Conservation (phyloP, 495 filamentous ascomycete genomes). For the Daldinia childiae region DNA sequence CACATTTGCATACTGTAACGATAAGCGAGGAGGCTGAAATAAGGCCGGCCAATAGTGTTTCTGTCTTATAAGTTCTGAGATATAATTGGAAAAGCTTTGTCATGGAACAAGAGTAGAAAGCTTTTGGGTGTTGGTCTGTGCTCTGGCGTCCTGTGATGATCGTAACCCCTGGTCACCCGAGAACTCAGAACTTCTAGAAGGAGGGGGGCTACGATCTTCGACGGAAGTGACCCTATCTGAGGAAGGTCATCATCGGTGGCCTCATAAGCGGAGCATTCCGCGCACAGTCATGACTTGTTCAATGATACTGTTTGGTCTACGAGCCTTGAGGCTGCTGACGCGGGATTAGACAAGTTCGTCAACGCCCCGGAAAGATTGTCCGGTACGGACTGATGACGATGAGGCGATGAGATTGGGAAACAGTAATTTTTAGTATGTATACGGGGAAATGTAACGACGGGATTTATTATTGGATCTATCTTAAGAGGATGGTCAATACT, state of each 20-base stretch:
- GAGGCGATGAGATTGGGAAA: not conserved
- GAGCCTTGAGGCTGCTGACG: constrained; percentile 30
- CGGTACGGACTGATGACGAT: not conserved
- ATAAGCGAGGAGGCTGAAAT: constrained; percentile 12
- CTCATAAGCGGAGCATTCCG: constrained; percentile 6
- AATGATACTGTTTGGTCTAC: not conserved
- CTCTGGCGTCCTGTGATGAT: not conserved
- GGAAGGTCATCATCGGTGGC: constrained; percentile 23
- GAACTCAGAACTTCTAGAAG: not conserved
- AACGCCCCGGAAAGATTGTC: not conserved
- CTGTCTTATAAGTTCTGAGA: not conserved
- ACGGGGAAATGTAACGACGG: not conserved
- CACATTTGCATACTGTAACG: not conserved
- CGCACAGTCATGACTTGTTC: not conserved
- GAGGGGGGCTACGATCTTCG: constrained; percentile 1
- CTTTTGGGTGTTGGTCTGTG: constrained; percentile 25
- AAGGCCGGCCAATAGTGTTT: not conserved
- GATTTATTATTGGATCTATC: constrained; percentile 1
- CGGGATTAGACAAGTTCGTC: constrained; percentile 18
- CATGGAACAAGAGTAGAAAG: constrained; percentile 15
- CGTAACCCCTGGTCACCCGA: not conserved
- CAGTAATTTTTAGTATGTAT: not conserved
- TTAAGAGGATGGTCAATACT: not conserved
- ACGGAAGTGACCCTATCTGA: not conserved
- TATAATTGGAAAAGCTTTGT: constrained; percentile 43